phyloP scores from a whole-genome alignment of 2,329 filamentous ascomycete species.

The Nemania abortiva region DNA sequence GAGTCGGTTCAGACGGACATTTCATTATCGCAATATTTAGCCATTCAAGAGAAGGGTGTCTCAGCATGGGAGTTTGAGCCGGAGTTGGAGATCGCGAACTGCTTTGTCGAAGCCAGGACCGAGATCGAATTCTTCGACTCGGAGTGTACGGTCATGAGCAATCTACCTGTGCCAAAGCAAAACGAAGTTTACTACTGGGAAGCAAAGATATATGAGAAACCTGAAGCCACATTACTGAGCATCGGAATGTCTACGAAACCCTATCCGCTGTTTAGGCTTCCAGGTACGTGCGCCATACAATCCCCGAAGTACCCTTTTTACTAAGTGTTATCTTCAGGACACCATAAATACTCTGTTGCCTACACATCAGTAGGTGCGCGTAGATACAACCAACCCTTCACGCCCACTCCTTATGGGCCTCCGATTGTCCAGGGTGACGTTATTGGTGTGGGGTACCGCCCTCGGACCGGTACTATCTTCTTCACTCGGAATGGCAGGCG shows the following conservation, averaged over 20 bases:
- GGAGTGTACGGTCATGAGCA: slow-evolving; percentile 96
- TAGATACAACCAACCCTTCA: slow-evolving; percentile 93
- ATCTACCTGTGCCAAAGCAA: slow-evolving; percentile 95
- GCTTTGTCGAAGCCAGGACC: slow-evolving; percentile 94
- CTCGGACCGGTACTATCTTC: slow-evolving; percentile 93
- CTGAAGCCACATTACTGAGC: slow-evolving; percentile 85
- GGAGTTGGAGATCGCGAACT: slow-evolving; percentile 98
- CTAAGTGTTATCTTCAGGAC: slow-evolving; percentile 67
- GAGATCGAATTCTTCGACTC: slow-evolving; percentile 99
- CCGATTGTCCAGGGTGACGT: slow-evolving; percentile 93
- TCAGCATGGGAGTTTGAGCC: slow-evolving; percentile 99
- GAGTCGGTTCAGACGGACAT: slow-evolving; percentile 97
- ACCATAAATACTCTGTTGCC: slow-evolving; percentile 91
- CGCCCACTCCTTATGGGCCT: slow-evolving; percentile 82
- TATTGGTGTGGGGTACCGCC: slow-evolving; percentile 93
- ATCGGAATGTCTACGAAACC: slow-evolving; percentile 97
- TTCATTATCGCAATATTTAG: slow-evolving; percentile 94
- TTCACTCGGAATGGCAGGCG: slow-evolving; percentile 99
- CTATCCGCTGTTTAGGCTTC: slow-evolving; percentile 92
- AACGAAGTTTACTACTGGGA: slow-evolving; percentile 99
- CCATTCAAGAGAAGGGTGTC: slow-evolving; percentile 99
- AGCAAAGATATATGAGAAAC: slow-evolving; percentile 97
- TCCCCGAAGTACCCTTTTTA: slow-evolving; percentile 8
- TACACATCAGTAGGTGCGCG: slow-evolving; percentile 90
- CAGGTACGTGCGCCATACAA: slow-evolving; percentile 70